Conservation (phyloP, 2,329 filamentous ascomycete species). For the Cladorrhinum sp. region DNA sequence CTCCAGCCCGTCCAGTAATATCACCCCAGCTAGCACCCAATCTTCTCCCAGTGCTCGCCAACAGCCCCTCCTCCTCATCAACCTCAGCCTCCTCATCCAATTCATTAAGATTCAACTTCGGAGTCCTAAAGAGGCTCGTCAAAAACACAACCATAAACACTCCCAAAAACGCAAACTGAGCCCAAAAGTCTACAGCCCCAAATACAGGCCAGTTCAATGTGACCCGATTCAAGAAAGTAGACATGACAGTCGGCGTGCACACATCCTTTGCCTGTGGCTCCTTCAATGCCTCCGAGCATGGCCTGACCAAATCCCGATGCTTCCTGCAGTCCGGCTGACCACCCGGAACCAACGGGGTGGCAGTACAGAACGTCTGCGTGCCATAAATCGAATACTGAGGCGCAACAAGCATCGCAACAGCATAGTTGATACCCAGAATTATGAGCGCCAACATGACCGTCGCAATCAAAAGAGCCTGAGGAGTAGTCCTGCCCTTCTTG, state of each 20-base stretch:
- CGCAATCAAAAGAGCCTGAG: slow-evolving; percentile 85
- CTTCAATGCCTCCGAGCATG: slow-evolving; percentile 75
- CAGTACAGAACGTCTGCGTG: slow-evolving; percentile 89
- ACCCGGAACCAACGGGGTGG: slow-evolving; percentile 58
- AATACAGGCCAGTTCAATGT: slow-evolving; percentile 95
- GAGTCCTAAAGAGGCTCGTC: slow-evolving; percentile 75
- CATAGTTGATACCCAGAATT: slow-evolving; percentile 88
- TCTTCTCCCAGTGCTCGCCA: slow-evolving; percentile 77
- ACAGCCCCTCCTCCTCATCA: slow-evolving; percentile 87
- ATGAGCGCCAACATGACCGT: slow-evolving; percentile 90
- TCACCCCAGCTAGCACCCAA: slow-evolving; percentile 89
- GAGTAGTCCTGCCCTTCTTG: slow-evolving; percentile 80
- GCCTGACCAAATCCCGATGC: slow-evolving; percentile 67
- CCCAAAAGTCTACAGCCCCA: slow-evolving; percentile 90
- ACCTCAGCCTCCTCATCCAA: slow-evolving; percentile 86
- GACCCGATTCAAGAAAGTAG: slow-evolving; percentile 88
- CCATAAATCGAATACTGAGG: slow-evolving; percentile 94
- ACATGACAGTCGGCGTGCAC: slow-evolving; percentile 88
- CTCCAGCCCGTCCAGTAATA: slow-evolving; percentile 58
- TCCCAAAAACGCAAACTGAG: slow-evolving; percentile 85
- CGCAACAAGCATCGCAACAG: slow-evolving; percentile 87
- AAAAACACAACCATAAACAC: slow-evolving; percentile 81
- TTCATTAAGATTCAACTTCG: slow-evolving; percentile 70
- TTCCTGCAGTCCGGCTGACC: slow-evolving; percentile 72
- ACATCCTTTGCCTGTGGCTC: slow-evolving; percentile 71